Base-by-base conservation (phyloP, 495 filamentous ascomycete genomes). In the Aspergillus biplanus region DNA sequence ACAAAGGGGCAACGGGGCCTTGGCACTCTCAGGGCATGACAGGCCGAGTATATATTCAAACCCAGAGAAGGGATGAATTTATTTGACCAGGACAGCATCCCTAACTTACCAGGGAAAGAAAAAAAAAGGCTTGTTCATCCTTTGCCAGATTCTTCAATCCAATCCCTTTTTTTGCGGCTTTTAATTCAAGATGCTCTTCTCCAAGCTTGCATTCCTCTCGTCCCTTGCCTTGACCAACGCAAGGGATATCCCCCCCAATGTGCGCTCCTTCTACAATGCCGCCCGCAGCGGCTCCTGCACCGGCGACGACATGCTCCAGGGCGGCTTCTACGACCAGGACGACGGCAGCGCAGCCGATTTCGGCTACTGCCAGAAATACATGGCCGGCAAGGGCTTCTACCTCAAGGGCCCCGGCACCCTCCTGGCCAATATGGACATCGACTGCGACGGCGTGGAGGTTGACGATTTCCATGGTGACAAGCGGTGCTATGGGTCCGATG, bases 401-500 rank as follows among this genome's bases (percentile, higher is more conserved):
- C 62, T 76, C 7, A 68, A 75, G 31, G 65, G 69, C 34, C 57
- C 65, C 6, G 65, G 39, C n/a, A 65, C 64, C 7, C 16, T 62
- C 49, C 69, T 71, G 33, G 69, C 64, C 33, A 69, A 76, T 69
- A 88, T 90, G 86, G 87, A 90, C 69, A 80, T 90, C 60, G 87
- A 90, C 72, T 90, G 88, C 70, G 86, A 90, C 64, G 88, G 87
- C 21, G 21, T 27, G 21, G 21, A 27, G 21, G 21, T 27, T 13
- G 65, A 71, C 18, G 78, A 85, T 59, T 66, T 71, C 9, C 65
- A 74, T 2, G 70, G 71, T 1, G 83, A 82, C 0, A 81, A 81
- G 57, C 47, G 58, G 6, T 87, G 86, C 63, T 69, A 66, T 27
- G 77, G 74, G 55, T 84, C 82, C 49, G 61, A 54, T 1, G 78